Evolutionary conservation across 495 filamentous ascomycete genomes (phyloP).

Genomic region (Bacidia rubella): DNA sequence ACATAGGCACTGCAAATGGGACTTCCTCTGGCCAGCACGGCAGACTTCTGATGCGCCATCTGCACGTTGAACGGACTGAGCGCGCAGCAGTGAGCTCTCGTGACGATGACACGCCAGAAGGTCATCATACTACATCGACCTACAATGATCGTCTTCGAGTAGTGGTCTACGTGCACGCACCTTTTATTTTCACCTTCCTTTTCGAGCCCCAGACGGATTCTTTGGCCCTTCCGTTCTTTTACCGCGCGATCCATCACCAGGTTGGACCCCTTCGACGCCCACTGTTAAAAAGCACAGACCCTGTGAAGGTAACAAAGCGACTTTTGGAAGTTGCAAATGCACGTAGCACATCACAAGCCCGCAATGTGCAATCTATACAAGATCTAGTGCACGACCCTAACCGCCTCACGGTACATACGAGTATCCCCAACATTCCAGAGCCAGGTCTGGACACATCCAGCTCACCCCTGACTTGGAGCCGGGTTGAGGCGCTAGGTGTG

Average conservation of each 20-base stretch:
- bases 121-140: not conserved
- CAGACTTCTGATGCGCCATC: constrained; percentile 34
- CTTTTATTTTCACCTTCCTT: constrained; percentile 85
- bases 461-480: constrained; percentile 43
- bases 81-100: no score
- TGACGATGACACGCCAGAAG: not conserved
- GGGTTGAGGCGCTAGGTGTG: constrained; percentile 80
- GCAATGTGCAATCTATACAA: constrained; percentile 45
- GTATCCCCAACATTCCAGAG: constrained; percentile 81
- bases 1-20: constrained; percentile 17
- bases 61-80: constrained; percentile 29
- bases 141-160: constrained; percentile 44
- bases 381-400: constrained; percentile 78
- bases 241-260: constrained; percentile 70
- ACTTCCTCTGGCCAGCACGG: no score
- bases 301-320: constrained; percentile 34
- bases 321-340: constrained; percentile 25
- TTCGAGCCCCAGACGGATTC: constrained; percentile 59
- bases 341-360: constrained; percentile 19
- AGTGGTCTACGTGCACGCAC: constrained; percentile 62
- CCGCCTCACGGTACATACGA: constrained; percentile 63
- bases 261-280: constrained; percentile 64
- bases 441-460: constrained; percentile 26
- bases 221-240: constrained; percentile 55
- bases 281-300: constrained; percentile 52